These are phyloP conservation scores for Yamadazyma sp. DNA, from an alignment of 805 yeast genomes.

Conservation along the genomic window DNA sequence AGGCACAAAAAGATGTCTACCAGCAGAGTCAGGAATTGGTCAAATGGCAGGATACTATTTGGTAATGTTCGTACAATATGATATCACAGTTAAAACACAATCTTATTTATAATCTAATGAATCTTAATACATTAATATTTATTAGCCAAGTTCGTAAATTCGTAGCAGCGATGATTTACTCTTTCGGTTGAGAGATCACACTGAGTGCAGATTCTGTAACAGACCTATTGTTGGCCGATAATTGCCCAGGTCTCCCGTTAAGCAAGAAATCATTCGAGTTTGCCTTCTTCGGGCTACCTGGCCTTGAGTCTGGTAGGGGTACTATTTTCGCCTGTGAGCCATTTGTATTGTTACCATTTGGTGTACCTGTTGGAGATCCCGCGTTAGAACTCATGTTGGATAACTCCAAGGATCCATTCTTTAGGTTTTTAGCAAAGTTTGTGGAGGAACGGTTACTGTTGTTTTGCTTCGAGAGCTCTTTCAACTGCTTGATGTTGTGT, in stretches of 20 bases:
- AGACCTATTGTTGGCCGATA: conserved; percentile 30
- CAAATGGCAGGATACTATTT: conserved; percentile 62
- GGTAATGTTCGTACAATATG: conserved; percentile 33
- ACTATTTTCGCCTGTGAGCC: conserved; percentile 8
- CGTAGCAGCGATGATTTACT: conserved; percentile 3
- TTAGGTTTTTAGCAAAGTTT: conserved; percentile 46
- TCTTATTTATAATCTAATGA: conserved; percentile 1
- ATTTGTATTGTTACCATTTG: conserved; percentile 12
- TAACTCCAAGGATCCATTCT: conserved; percentile 32
- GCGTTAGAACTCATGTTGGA: conserved; percentile 9
- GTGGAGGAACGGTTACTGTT: conserved; percentile 46
- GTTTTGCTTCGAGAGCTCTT: conserved; percentile 52
- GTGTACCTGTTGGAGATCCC: conserved; percentile 10
- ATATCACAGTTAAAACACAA: neutral
- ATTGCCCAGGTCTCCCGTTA: conserved; percentile 30
- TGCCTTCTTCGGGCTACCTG: conserved; percentile 26
- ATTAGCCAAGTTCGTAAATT: conserved; percentile 4
- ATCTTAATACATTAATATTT: conserved; percentile 9
- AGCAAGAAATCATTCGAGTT: conserved; percentile 25
- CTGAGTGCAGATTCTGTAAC: conserved; percentile 33
- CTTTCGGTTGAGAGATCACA: conserved; percentile 2
- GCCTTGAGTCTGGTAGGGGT: conserved; percentile 12
- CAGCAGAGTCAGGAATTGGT: conserved; percentile 56
- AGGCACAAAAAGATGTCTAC: conserved; percentile 71
- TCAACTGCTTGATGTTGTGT: conserved; percentile 63